Conservation (phyloP, 306 rosid species). For the Acacia confusa region DNA sequence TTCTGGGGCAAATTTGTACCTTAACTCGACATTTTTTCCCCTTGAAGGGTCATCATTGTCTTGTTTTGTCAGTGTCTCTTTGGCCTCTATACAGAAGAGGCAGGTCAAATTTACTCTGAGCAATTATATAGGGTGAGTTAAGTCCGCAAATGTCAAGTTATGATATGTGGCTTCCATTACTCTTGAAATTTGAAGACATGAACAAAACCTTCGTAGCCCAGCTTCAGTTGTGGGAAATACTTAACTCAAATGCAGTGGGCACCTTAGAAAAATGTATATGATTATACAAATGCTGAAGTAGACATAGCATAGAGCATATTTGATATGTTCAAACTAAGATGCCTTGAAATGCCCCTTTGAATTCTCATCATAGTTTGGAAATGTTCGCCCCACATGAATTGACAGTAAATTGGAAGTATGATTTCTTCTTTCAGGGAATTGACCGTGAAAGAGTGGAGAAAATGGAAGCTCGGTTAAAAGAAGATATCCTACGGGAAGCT, state of each 20-base stretch:
- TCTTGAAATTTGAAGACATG: neutral
- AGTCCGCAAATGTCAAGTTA: neutral
- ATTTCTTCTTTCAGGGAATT: conserved; percentile 68
- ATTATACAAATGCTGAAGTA: conserved; percentile 12
- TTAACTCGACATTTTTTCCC: neutral
- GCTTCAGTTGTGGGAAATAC: conserved; percentile 2
- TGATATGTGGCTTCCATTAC: conserved; percentile 7
- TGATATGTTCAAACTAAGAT: neutral
- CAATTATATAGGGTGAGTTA: neutral
- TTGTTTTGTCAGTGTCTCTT: neutral
- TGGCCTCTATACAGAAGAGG: neutral
- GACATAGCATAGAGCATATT: neutral
- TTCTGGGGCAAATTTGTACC: too few relatives aligned
- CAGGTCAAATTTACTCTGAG: neutral
- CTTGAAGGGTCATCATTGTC: neutral
- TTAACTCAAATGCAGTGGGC: neutral
- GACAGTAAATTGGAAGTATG: conserved; percentile 32
- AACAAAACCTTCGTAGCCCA: neutral
- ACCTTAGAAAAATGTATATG: conserved; percentile 6
- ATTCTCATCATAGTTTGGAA: conserved; percentile 17
- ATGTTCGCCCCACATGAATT: conserved; percentile 20
- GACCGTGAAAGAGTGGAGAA: conserved; percentile 88
- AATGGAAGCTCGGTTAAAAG: conserved; percentile 89
- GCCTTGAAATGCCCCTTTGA: conserved; percentile 11
- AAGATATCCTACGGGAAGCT: conserved; percentile 87